Conservation (phyloP, 1,139 yeast species). For the Suhomyces taliae region DNA sequence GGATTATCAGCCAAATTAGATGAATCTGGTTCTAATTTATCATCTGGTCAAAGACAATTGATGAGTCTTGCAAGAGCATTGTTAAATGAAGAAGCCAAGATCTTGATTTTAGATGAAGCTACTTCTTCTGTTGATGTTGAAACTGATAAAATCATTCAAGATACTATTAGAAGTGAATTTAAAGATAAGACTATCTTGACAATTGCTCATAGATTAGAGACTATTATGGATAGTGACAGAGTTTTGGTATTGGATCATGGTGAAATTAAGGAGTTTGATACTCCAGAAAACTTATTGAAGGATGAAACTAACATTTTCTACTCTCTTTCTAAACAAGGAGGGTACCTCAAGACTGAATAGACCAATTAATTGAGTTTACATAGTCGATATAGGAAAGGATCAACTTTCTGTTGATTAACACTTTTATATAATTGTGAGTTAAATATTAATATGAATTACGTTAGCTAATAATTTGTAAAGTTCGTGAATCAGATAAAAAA, state of each 20-base stretch:
- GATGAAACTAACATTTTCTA: constrained; percentile 28
- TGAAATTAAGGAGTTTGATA: constrained; percentile 31
- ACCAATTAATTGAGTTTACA: neutral
- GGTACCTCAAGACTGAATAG: constrained; percentile 14
- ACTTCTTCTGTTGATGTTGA: constrained; percentile 42
- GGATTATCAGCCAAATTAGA: constrained; percentile 21
- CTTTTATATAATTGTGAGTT: no score
- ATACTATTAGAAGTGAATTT: constrained; percentile 33
- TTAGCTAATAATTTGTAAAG: no score
- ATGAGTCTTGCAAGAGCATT: constrained; percentile 40
- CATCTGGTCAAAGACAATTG: constrained; percentile 39
- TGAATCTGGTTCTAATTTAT: constrained; percentile 39
- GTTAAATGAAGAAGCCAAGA: constrained; percentile 30
- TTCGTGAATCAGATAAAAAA: no score
- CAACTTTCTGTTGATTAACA: no score
- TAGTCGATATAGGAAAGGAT: neutral
- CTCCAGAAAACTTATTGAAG: constrained; percentile 29
- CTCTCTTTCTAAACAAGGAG: constrained; percentile 35
- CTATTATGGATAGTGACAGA: constrained; percentile 37
- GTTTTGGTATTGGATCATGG: constrained; percentile 36
- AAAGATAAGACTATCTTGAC: constrained; percentile 36
- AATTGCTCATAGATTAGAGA: constrained; percentile 40
- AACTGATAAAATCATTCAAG: constrained; percentile 37
- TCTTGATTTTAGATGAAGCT: constrained; percentile 39
- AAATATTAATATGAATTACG: no score